Evolutionary conservation across 495 filamentous ascomycete genomes (phyloP).

Genomic region (Daldinia concentrica): DNA sequence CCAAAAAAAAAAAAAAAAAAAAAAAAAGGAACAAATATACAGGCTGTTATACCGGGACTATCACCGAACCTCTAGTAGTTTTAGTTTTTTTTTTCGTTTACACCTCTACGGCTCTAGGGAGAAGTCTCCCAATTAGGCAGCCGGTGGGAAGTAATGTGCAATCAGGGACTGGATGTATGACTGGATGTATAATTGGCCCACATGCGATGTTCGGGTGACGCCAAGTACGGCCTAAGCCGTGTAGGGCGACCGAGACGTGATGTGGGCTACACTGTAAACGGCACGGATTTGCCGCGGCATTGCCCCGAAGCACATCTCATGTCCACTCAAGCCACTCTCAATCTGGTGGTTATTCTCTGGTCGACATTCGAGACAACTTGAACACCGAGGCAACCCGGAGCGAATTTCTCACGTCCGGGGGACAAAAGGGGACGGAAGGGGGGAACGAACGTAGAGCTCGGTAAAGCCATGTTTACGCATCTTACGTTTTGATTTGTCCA

Average conservation of each 20-base stretch:
- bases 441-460: conserved; percentile 30
- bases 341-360: background rate
- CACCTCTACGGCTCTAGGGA: conserved; percentile 28
- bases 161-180: conserved; percentile 32
- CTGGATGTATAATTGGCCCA: conserved; percentile 41
- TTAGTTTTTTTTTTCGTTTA: conserved; percentile 20
- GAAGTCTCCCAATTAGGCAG: conserved; percentile 37
- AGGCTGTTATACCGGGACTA: conserved; percentile 29
- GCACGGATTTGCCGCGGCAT: conserved; percentile 42
- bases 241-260: conserved; percentile 41
- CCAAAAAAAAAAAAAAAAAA: conserved; percentile 3
- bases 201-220: conserved; percentile 42
- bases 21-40: conserved; percentile 1
- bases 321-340: conserved; percentile 25
- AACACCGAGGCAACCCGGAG: conserved; percentile 40
- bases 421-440: background rate
- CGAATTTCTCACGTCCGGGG: conserved; percentile 16
- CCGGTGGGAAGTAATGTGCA: conserved; percentile 41
- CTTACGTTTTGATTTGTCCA: conserved; percentile 33
- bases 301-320: conserved; percentile 32
- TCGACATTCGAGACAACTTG: conserved; percentile 15
- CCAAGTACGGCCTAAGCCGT: conserved; percentile 42
- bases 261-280: conserved; percentile 40
- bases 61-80: conserved; percentile 26
- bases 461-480: conserved; percentile 33